A percentile compares a stretch with the other conserved stretches of the same genome.
Conservation (phyloP, 768 basidiomycete genomes). For the Rhizopogon roseolus region DNA sequence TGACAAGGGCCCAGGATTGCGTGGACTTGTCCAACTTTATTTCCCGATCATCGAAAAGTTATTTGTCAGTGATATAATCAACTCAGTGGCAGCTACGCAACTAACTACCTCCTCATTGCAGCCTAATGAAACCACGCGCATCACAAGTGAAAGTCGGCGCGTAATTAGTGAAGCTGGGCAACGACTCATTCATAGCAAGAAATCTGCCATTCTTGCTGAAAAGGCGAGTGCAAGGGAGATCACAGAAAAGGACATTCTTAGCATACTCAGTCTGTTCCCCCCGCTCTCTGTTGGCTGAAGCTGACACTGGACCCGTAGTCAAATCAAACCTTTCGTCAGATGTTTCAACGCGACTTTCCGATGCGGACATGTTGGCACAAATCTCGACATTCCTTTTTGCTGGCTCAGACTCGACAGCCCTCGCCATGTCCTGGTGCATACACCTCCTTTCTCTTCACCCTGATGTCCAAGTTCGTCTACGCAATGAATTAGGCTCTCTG, state of each 20-base stretch:
- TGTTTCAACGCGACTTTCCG: conserved; percentile 44
- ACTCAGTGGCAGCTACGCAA: not conserved
- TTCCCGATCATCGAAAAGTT: conserved; percentile 41
- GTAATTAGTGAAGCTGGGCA: conserved; percentile 38
- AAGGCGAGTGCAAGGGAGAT: conserved; percentile 24
- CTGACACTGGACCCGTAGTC: conserved; percentile 33
- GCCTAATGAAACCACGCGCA: conserved; percentile 38
- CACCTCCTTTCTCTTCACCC: conserved; percentile 51
- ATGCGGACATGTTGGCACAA: conserved; percentile 57
- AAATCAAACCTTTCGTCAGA: conserved; percentile 52
- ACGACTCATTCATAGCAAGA: conserved; percentile 40
- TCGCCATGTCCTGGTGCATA: conserved; percentile 55
- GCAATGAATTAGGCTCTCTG: conserved; percentile 39
- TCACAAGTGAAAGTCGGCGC: conserved; percentile 32
- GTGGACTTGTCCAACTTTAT: conserved; percentile 39
- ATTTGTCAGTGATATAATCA: conserved; percentile 31
- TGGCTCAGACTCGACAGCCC: conserved; percentile 56
- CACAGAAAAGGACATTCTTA: conserved; percentile 43
- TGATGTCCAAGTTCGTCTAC: conserved; percentile 49
- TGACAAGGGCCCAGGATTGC: conserved; percentile 38
- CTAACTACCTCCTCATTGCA: conserved; percentile 15
- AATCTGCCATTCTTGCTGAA: conserved; percentile 30
- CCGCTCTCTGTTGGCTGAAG: not conserved
- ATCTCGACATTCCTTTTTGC: conserved; percentile 63
- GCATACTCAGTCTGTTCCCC: conserved; percentile 38